phyloP scores from a whole-genome alignment of 768 basidiomycete species.

The Strobilomyces confusus region DNA sequence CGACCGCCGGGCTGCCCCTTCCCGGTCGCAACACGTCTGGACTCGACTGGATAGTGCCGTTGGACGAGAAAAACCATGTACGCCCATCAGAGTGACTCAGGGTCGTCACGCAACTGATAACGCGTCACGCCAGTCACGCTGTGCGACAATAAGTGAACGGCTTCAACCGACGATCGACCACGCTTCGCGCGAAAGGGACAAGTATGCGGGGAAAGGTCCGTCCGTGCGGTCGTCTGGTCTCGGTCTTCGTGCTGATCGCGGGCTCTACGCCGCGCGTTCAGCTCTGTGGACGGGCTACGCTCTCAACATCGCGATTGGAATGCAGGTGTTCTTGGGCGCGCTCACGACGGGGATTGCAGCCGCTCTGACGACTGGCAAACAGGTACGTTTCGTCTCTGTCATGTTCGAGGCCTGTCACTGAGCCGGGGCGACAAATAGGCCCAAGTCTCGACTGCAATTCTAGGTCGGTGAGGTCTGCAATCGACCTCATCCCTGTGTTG shows the following conservation, averaged over 20 bases:
- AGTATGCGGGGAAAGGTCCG: background rate
- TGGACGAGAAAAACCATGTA: slow-evolving; percentile 9
- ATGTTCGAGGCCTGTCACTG: background rate
- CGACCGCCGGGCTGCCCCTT: background rate
- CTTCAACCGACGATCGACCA: slow-evolving; percentile 48
- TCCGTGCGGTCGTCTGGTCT: background rate
- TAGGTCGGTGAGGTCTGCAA: slow-evolving; percentile 29
- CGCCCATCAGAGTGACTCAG: background rate
- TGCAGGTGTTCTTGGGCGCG: slow-evolving; percentile 63
- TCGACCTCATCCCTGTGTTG: background rate
- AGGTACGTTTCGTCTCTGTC: slow-evolving; percentile 30
- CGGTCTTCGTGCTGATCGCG: slow-evolving; percentile 11
- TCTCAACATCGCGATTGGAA: slow-evolving; percentile 49
- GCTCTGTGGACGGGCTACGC: slow-evolving; percentile 31
- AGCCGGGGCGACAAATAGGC: slow-evolving; percentile 21
- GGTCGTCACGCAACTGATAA: background rate
- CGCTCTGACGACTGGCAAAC: slow-evolving; percentile 35
- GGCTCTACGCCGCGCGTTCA: slow-evolving; percentile 6
- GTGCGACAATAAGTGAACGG: slow-evolving; percentile 45
- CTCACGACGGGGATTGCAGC: slow-evolving; percentile 65
- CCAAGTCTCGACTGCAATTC: slow-evolving; percentile 36
- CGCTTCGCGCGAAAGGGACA: slow-evolving; percentile 33
- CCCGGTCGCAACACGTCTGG: background rate
- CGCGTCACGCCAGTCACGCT: slow-evolving; percentile 19
- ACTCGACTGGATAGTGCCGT: slow-evolving; percentile 28